Base-by-base conservation (phyloP, 2,329 filamentous ascomycete genomes). In the Orbilia javanica region DNA sequence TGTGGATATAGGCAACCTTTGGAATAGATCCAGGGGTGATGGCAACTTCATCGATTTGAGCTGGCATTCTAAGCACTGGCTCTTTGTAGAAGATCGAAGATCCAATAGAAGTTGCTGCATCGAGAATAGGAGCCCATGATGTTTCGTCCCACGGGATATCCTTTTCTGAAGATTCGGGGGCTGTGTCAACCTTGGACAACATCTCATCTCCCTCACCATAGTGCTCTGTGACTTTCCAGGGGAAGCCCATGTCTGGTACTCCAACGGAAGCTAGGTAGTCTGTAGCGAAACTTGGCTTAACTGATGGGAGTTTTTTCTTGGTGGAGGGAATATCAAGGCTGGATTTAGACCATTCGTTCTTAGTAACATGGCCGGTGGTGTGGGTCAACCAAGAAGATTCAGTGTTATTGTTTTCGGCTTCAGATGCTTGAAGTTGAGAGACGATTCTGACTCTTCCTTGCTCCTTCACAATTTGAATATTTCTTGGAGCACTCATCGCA, bases 101-200 rank as follows among this genome's bases (percentile, higher is more conserved):
- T 1, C 84, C 85, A 2, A 86, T 82, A 0, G 85, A 86, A 0
- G 85, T 85, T 0, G 85, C 85, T 2, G 85, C 83, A 69, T 86
- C 85, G 1, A 86, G 80, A 11, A 85, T 81, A 0, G 85, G 83
- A 4, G 85, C 84, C 84, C 83, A 85, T 1, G 83, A 85, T 0
- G 70, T 22, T 0, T 63, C 15, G 27, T 84, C 81, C 83, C 83
- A 84, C 1, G 79, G 39, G 13, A 82, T 27, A 3, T 57, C 66
- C 1, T 81, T 77, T 57, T 86, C 84, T 8, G 39, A 48, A 11
- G 36, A 69, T 39, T 50, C 66, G 15, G 66, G 66, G n/a, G 50
- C 50, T 1, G 66, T 48, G 20, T 69, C 50, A 18, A 86, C 84
- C 11, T 80, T 81, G 3, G 84, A 84, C 11, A 86, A 80, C 84